A percentile compares a stretch with the other conserved stretches of the same genome.
Evolutionary conservation across 495 filamentous ascomycete genomes (phyloP).

Genomic region (Aspergillus conjunctus): DNA sequence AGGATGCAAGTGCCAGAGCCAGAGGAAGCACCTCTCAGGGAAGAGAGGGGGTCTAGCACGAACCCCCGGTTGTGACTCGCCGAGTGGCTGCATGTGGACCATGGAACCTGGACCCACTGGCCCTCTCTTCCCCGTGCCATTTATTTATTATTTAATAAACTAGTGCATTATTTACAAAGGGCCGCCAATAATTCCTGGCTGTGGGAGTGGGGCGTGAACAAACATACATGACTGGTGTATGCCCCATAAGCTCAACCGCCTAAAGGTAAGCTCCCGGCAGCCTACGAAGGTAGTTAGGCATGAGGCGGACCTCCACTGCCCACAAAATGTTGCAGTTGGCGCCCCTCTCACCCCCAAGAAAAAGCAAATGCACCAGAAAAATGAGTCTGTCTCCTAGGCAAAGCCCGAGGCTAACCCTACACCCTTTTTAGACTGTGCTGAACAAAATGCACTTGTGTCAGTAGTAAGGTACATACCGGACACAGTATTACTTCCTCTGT

Average conservation of each 20-base stretch:
- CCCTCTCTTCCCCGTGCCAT: constrained; percentile 35
- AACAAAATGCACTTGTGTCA: constrained; percentile 27
- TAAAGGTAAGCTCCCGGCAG: constrained; percentile 31
- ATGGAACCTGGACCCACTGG: constrained; percentile 27
- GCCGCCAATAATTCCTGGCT: constrained; percentile 29
- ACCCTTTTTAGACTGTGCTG: constrained; percentile 16
- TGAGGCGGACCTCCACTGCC: constrained; percentile 28
- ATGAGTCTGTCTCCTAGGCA: constrained; percentile 2
- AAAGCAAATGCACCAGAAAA: constrained; percentile 17
- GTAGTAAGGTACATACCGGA: constrained; percentile 22
- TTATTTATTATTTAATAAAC: constrained; percentile 25
- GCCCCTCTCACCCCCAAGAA: constrained; percentile 15
- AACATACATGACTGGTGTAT: constrained; percentile 31
- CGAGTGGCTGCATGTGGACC: constrained; percentile 34
- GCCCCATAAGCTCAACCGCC: constrained; percentile 31
- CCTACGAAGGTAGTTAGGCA: constrained; percentile 26
- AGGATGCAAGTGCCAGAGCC: constrained; percentile 33
- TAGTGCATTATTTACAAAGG: constrained; percentile 23
- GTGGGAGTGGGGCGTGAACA: constrained; percentile 24
- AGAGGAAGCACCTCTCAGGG: constrained; percentile 26
- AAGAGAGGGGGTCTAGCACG: constrained; percentile 31
- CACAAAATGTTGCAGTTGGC: constrained; percentile 27
- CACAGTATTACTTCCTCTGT: no score
- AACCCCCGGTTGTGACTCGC: constrained; percentile 39
- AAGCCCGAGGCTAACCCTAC: constrained; percentile 10